These are phyloP conservation scores for Solanum arcanum DNA, from an alignment of 257 asterid genomes.

Conservation along the genomic window DNA sequence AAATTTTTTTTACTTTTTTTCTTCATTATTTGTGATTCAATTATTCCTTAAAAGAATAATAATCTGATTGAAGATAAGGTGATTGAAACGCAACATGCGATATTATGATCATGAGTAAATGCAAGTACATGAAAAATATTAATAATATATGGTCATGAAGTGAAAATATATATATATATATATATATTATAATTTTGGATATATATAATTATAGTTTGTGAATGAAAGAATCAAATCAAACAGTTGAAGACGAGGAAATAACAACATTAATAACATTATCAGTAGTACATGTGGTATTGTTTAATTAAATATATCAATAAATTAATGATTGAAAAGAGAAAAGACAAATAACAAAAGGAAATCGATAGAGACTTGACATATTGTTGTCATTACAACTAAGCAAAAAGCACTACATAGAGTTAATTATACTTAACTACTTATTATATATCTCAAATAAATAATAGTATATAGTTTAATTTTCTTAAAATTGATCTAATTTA, in stretches of 20 bases:
- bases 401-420: not conserved
- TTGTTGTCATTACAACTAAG: not conserved
- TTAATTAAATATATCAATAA: not conserved
- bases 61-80: not conserved
- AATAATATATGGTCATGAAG: not conserved
- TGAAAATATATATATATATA: not conserved
- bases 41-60: no score
- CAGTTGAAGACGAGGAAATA: not conserved
- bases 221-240: not conserved
- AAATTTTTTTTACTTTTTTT: not conserved
- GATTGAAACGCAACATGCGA: not conserved
- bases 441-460: no score
- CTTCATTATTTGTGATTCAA: no score
- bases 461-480: not conserved
- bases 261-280: not conserved
- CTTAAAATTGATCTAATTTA: not conserved
- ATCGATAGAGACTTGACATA: not conserved
- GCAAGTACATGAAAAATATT: not conserved
- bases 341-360: not conserved
- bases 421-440: no score
- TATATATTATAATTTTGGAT: not conserved
- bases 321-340: not conserved
- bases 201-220: not conserved
- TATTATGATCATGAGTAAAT: not conserved
- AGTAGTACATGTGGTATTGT: not conserved